phyloP scores from a whole-genome alignment of 495 filamentous ascomycete genomes.

The Bryoglossum gracile region DNA sequence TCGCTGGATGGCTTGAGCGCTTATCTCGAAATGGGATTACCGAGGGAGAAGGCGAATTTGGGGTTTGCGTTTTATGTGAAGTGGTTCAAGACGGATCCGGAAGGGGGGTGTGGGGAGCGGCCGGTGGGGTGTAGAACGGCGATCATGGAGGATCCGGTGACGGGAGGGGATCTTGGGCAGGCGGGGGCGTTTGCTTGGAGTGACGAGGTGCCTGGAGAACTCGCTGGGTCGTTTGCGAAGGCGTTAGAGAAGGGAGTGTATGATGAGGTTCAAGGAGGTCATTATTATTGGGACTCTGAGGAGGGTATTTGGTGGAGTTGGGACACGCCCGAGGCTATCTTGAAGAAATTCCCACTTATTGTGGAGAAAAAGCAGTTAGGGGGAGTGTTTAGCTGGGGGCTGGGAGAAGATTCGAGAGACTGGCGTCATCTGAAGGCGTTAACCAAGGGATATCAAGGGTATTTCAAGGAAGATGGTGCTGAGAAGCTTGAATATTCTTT shows the following conservation, averaged over 20 bases:
- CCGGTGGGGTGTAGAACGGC: constrained; percentile 58
- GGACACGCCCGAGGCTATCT: constrained; percentile 57
- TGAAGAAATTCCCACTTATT: constrained; percentile 55
- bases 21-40: constrained; percentile 52
- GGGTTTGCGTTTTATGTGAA: constrained; percentile 72
- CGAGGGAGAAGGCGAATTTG: constrained; percentile 55
- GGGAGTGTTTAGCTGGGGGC: constrained; percentile 65
- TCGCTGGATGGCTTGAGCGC: constrained; percentile 49
- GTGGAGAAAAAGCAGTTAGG: constrained; percentile 52
- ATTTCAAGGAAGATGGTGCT: not conserved
- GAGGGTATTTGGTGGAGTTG: constrained; percentile 67
- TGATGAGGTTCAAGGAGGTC: constrained; percentile 53
- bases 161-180: constrained; percentile 57
- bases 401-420: constrained; percentile 61
- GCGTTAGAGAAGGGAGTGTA: constrained; percentile 48
- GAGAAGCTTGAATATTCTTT: not conserved
- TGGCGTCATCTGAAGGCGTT: constrained; percentile 54
- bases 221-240: constrained; percentile 40
- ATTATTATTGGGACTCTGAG: constrained; percentile 59
- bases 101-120: constrained; percentile 36
- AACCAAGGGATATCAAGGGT: constrained; percentile 24
- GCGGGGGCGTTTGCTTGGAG: constrained; percentile 56
- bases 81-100: constrained; percentile 56
- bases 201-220: constrained; percentile 39
- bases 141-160: constrained; percentile 54